Evolutionary conservation across 371 early-diverging fungal genomes (phyloP), one percentile per base, ranked within the genome.

Genomic region (Batkoa obscura): DNA sequence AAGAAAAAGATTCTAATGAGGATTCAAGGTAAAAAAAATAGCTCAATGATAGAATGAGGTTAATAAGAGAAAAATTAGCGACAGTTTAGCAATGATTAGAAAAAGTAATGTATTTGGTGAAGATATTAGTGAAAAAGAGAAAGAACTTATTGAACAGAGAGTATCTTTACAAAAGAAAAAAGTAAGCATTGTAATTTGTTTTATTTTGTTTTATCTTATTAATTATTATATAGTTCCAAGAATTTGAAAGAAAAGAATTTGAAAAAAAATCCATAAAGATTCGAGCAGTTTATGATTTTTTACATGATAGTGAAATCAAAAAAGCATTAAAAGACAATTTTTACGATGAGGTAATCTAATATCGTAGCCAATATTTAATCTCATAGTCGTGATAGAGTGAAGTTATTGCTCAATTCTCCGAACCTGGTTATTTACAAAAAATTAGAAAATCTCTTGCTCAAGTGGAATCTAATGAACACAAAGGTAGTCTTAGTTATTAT

Each of bases 151-250:
- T 66, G 73, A 82, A 61, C 75, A 84, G 65, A 78, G 93, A 4
- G 85, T 92, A 1, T 86, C 83, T 4, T 69, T 88, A 37, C 90
- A 90, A 63, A 90, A 87, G 59, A 73, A 77, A 50, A 81, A 81
- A 65, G 80, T 75, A 67, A 37, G 23, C 23, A 23, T 23, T 23
- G 23, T 23, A 23, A 23, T 37, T 39, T 36, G 36, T 2, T 9
- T 15, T 36, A 35, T 23, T 56, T 8, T 23, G 17, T 38, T 10
- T 50, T 32, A 12, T 42, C 42, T 37, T 9, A 9, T 36, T 31
- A 39, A 12, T 10, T 9, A 13, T 32, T 48, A 42, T 34, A 3
- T 66, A 78, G 69, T 87, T 80, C 67, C 75, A 82, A 37, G 86
- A 83, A 57, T 84, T 75, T 65, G 85, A 88, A 63, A 68, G 73